Base-by-base conservation (phyloP, 1,284 basidiomycete species). In the Macrocybe sp. region DNA sequence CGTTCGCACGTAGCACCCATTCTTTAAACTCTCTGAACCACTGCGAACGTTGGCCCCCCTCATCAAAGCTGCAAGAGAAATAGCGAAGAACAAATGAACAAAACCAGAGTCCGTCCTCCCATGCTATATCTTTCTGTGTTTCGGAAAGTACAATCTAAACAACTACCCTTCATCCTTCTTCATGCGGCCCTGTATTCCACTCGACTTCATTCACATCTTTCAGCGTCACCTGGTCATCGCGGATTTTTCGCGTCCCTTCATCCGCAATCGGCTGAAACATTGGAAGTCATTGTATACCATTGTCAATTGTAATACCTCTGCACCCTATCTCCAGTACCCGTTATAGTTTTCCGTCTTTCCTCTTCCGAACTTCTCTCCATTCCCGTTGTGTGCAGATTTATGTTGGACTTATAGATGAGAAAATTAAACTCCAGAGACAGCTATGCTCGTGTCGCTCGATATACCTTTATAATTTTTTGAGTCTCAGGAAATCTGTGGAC, bases 11-110 rank as follows among this genome's bases (percentile, higher is more conserved):
- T 45, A 90, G 81, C 92, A 96, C 66, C 80, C 88, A 5, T 97
- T 96, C 76, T 94, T 97, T 75, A 86, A 83, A 63, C 69, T 85
- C 42, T 83, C 85, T 22, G 93, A 96, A 65, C 91, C 91, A 12
- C 74, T 98, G 45, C 78, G 87, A 47, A 94, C 92, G 32, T 72
- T 98, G 49, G 77, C 89, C 7, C 92, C 92, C 6, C 75, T 97
- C 52, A 98, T 98, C 77, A 95, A 94, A 65, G 92, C 93, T 4
- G 94, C 93, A 6, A 74, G 91, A 54, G 92, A 95, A 52, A 83
- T 88, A 44, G 81, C 85, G 29, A 88, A 88, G 74, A 79, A 78
- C 63, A 84, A 85, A 52, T 72, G 55, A 61, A 50, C 37, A 39
- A 44, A 30, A n/a, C 45, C 35, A 4, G 22, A 22, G 22, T 22